phyloP scores from a whole-genome alignment of 164 flowering plant species.

The Umbellularia californica region DNA sequence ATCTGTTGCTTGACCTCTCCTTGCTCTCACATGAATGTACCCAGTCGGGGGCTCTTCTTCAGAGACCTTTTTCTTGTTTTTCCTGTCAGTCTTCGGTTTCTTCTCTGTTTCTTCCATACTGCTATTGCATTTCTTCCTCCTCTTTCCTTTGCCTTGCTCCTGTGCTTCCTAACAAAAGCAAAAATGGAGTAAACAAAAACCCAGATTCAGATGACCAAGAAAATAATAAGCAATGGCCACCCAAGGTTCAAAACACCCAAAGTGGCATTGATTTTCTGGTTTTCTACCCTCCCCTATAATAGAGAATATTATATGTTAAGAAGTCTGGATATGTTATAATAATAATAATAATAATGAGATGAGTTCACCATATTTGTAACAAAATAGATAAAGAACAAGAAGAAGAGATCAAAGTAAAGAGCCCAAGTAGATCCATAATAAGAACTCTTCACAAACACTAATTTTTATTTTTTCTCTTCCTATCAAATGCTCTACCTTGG shows the following conservation, averaged over 20 bases:
- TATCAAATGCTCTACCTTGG: constrained; percentile 35
- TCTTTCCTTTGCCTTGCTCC: constrained; percentile 29
- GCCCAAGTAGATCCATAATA: background rate
- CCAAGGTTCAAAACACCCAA: background rate
- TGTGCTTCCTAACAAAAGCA: constrained; percentile 23
- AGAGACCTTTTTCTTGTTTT: constrained; percentile 27
- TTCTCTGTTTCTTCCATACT: background rate
- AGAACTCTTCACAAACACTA: background rate
- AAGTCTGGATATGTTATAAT: background rate
- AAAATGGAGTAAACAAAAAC: constrained; percentile 1
- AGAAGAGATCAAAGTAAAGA: no score
- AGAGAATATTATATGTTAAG: background rate
- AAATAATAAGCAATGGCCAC: background rate
- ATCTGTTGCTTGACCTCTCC: constrained; percentile 97
- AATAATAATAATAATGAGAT: background rate
- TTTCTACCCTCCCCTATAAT: background rate
- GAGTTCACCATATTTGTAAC: background rate
- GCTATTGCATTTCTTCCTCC: constrained; percentile 30
- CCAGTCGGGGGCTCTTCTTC: constrained; percentile 48
- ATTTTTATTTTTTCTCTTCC: background rate
- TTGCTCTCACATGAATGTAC: constrained; percentile 88
- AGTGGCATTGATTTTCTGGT: background rate
- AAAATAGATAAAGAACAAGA: background rate
- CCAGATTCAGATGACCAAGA: background rate
- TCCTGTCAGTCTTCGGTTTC: constrained; percentile 5